Percentiles rank a stretch among this genome's conserved stretches.
These are phyloP conservation scores for Sanghuangporus sanghuang DNA, from an alignment of 1,284 basidiomycete species.

Conservation along the genomic window DNA sequence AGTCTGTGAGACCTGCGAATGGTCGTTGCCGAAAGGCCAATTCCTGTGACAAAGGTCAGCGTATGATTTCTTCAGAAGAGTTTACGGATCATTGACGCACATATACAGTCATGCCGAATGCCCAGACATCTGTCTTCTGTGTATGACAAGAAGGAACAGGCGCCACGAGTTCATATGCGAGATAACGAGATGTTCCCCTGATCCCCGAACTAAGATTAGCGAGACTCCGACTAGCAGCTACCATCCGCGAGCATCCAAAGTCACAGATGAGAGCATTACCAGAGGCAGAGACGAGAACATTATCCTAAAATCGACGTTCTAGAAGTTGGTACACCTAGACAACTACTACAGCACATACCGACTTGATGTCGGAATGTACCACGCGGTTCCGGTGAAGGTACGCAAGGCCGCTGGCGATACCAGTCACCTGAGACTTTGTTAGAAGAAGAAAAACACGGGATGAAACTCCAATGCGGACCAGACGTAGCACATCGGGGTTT, in stretches of 20 bases:
- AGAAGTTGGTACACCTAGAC: background rate
- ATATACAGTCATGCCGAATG: conserved; percentile 7
- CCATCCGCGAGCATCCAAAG: conserved; percentile 1
- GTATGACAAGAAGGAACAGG: background rate
- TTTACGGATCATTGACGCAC: background rate
- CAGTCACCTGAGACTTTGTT: background rate
- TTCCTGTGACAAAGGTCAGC: background rate
- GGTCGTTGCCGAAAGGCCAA: background rate
- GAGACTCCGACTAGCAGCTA: background rate
- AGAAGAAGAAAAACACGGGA: background rate
- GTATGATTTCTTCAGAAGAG: background rate
- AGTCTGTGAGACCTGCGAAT: background rate
- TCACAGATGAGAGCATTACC: conserved; percentile 4
- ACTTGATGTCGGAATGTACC: conserved; percentile 1
- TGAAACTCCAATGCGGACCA: background rate
- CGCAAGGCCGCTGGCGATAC: conserved; percentile 5
- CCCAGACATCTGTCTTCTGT: conserved; percentile 1
- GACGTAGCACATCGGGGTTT: background rate
- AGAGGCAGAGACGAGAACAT: background rate
- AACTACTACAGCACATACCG: background rate
- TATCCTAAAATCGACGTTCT: background rate
- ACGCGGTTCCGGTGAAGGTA: conserved; percentile 4
- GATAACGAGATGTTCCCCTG: background rate
- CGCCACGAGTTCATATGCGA: background rate
- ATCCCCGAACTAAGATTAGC: background rate